Evolutionary conservation across 2,329 filamentous ascomycete species (phyloP).

Genomic region (Scleromitrula shiraiana): DNA sequence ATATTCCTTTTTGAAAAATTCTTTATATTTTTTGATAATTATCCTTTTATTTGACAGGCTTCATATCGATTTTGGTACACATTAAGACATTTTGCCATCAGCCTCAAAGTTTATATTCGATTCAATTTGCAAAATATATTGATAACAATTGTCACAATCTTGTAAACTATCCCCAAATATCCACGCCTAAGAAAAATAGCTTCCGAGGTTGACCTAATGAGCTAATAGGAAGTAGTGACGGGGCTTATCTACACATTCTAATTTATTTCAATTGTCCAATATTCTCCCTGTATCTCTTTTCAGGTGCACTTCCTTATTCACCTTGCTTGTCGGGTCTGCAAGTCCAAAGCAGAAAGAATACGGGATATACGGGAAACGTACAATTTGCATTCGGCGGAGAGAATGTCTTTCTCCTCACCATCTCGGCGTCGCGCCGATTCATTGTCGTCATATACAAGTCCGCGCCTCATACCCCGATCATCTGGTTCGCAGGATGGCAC

Average conservation of each 20-base stretch:
- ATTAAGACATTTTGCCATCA: too few species aligned
- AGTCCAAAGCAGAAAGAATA: constrained; percentile 3
- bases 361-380: background rate
- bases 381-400: background rate
- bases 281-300: background rate
- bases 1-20: too few species aligned
- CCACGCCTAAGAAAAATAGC: too few species aligned
- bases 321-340: constrained; percentile 1
- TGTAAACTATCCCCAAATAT: too few species aligned
- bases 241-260: constrained; percentile 4
- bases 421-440: constrained; percentile 17
- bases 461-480: constrained; percentile 22
- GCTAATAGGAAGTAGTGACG: constrained; percentile 1
- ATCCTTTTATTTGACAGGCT: too few species aligned
- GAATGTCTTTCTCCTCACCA: constrained; percentile 24
- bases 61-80: too few species aligned
- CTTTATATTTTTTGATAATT: too few species aligned
- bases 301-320: background rate
- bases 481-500: constrained; percentile 15
- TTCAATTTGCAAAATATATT: too few species aligned
- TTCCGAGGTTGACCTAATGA: background rate
- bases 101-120: too few species aligned
- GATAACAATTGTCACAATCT: too few species aligned
- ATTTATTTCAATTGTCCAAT: constrained; percentile 3
- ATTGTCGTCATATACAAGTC: constrained; percentile 21